A percentile compares a stretch with the other conserved stretches of the same genome.
phyloP scores from a whole-genome alignment of 345 rosid species.

The Passiflora organensis region DNA sequence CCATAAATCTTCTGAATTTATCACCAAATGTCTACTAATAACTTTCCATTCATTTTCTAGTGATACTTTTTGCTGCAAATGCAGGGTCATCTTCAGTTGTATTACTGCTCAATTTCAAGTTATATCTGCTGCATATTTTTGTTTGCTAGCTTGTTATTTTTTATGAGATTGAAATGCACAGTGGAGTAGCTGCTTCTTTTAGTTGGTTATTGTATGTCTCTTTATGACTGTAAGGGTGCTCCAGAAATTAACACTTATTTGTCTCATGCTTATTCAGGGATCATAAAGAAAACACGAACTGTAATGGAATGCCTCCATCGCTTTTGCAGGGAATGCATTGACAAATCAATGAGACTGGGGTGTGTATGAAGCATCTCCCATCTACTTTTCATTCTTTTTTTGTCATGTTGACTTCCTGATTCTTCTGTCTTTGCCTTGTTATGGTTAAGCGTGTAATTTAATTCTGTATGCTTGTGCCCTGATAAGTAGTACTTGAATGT shows the following conservation, averaged over 20 bases:
- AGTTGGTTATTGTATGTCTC: too few relatives aligned
- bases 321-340: constrained; percentile 92
- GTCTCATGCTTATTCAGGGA: constrained; percentile 43
- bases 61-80: too few relatives aligned
- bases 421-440: constrained; percentile 1
- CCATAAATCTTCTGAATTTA: too few relatives aligned
- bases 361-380: constrained; percentile 26
- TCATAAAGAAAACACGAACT: constrained; percentile 90
- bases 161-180: background rate
- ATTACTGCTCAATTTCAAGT: too few relatives aligned
- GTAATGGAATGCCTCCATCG: constrained; percentile 96
- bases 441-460: constrained; percentile 11
- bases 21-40: too few relatives aligned
- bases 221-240: too few relatives aligned
- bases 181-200: background rate
- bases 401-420: constrained; percentile 1
- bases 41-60: too few relatives aligned
- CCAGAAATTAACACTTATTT: background rate
- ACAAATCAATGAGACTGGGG: constrained; percentile 97
- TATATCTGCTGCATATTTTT: too few relatives aligned
- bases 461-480: constrained; percentile 1
- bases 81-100: too few relatives aligned
- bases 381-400: background rate
- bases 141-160: too few relatives aligned
- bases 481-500: constrained; percentile 11